phyloP scores from a whole-genome alignment of 2,329 filamentous ascomycete genomes.

The Capronia epimyces region DNA sequence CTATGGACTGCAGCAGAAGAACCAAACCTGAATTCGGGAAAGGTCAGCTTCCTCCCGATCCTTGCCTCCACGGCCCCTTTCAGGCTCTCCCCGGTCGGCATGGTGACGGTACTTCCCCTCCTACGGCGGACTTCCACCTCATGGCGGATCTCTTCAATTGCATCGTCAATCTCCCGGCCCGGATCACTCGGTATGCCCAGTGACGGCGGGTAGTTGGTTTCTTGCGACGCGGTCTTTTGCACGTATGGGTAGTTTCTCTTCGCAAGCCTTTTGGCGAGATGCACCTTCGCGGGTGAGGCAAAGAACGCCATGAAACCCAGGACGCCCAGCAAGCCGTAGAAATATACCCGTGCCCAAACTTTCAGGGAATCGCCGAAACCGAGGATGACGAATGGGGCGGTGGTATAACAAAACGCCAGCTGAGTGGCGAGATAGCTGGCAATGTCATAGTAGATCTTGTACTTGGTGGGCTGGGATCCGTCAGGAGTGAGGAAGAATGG shows the following conservation, averaged over 20 bases:
- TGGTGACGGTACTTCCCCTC: conserved; percentile 41
- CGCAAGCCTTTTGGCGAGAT: conserved; percentile 55
- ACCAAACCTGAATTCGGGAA: conserved; percentile 16
- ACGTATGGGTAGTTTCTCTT: conserved; percentile 43
- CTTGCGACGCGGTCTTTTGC: conserved; percentile 50
- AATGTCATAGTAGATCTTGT: conserved; percentile 83
- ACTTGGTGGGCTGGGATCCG: conserved; percentile 60
- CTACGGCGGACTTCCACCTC: conserved; percentile 62
- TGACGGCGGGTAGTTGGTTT: conserved; percentile 59
- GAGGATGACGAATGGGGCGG: conserved; percentile 79
- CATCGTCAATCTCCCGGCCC: conserved; percentile 68
- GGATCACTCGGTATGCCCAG: conserved; percentile 76
- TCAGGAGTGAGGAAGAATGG: conserved; percentile 86
- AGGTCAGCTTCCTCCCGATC: conserved; percentile 14
- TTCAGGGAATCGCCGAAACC: conserved; percentile 62
- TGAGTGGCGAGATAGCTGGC: conserved; percentile 72
- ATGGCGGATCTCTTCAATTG: conserved; percentile 64
- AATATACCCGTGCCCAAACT: conserved; percentile 83
- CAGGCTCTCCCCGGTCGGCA: conserved; percentile 47
- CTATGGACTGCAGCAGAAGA: background rate
- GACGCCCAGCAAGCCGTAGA: conserved; percentile 71
- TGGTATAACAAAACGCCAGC: conserved; percentile 74
- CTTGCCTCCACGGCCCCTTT: conserved; percentile 43
- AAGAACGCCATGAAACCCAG: conserved; percentile 66
- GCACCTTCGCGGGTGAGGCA: conserved; percentile 65